Conservation (phyloP, 2,329 filamentous ascomycete species). For the Colletotrichum lupini region DNA sequence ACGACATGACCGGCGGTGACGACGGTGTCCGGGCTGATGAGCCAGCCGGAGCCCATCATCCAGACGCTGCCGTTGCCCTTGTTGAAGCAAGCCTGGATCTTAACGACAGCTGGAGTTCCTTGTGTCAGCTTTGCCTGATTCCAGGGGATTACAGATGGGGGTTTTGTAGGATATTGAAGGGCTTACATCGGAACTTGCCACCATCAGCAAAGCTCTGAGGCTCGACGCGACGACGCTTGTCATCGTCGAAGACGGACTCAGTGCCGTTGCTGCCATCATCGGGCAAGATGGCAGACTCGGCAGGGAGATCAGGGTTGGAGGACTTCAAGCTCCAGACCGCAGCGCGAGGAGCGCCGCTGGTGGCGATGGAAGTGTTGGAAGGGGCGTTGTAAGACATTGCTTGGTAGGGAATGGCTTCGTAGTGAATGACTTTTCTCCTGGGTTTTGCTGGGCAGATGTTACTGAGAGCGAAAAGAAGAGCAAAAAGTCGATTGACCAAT, state of each 20-base stretch:
- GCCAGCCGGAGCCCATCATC: conserved; percentile 41
- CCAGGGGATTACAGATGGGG: too few relatives aligned
- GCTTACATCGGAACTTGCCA: neutral
- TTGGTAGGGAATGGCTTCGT: neutral
- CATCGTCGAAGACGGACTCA: neutral
- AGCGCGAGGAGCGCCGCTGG: neutral
- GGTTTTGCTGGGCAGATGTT: neutral
- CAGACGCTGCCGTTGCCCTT: conserved; percentile 5
- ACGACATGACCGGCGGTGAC: conserved; percentile 40
- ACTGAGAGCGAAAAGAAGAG: neutral
- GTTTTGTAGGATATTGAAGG: neutral
- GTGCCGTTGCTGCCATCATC: neutral
- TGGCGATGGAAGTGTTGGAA: neutral
- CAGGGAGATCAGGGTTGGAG: neutral
- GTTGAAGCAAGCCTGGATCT: conserved; percentile 36
- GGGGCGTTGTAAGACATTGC: neutral
- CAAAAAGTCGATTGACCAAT: neutral
- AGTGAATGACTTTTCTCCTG: neutral
- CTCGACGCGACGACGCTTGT: neutral
- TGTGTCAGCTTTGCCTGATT: too few relatives aligned
- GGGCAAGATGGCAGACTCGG: neutral
- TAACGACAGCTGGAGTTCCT: neutral
- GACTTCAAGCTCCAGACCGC: neutral
- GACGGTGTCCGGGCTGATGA: conserved; percentile 37
- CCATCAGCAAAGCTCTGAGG: neutral